Evolutionary conservation across 495 filamentous ascomycete genomes (phyloP).

Genomic region (Penicillium turbatum): DNA sequence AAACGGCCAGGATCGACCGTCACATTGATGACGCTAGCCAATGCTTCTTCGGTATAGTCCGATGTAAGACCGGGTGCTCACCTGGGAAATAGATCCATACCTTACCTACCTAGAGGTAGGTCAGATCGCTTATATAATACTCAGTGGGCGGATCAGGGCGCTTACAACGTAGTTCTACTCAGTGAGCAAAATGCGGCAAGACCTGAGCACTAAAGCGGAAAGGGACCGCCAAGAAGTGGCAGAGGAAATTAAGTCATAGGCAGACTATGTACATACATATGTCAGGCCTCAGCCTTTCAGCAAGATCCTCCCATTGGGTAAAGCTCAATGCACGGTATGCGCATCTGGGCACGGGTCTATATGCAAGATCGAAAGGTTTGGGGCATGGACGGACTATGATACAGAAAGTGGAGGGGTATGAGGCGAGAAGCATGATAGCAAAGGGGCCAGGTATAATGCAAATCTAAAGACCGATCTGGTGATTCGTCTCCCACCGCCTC

Average conservation of each 20-base stretch:
- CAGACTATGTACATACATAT: neutral
- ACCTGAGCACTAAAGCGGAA: constrained; percentile 14
- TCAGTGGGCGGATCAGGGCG: too few relatives aligned
- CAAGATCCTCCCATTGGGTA: neutral
- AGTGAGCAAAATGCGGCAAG: constrained; percentile 8
- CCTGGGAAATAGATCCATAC: too few relatives aligned
- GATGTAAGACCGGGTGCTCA: too few relatives aligned
- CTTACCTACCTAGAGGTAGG: too few relatives aligned
- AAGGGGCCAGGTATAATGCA: neutral
- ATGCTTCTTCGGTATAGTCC: too few relatives aligned
- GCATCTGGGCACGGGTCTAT: constrained; percentile 6
- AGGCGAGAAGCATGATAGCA: neutral
- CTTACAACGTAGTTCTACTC: constrained; percentile 3
- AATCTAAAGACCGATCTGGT: constrained; percentile 23
- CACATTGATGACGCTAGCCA: too few relatives aligned
- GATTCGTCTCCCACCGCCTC: constrained; percentile 48
- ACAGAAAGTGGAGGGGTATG: constrained; percentile 12
- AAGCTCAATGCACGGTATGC: constrained; percentile 12
- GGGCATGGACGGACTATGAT: constrained; percentile 11
- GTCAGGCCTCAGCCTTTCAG: neutral
- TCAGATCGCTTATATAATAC: too few relatives aligned
- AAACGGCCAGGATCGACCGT: too few relatives aligned
- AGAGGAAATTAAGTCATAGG: constrained; percentile 10
- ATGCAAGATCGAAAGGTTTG: constrained; percentile 2
- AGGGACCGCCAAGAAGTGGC: constrained; percentile 12